Evolutionary conservation across 805 yeast species (phyloP).

Genomic region (Yarrowia hollandica): DNA sequence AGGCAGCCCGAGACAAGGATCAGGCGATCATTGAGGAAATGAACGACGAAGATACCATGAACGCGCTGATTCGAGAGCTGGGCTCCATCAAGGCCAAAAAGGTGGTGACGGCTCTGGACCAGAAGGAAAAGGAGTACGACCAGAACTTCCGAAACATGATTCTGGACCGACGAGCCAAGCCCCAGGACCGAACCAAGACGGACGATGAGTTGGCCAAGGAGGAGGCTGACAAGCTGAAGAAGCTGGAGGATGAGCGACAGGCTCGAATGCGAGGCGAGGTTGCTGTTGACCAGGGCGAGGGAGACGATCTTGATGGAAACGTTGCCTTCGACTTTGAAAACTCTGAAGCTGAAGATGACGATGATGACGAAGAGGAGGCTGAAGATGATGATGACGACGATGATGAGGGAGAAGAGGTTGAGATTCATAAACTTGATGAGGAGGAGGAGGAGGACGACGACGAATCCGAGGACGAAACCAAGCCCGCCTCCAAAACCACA

Average conservation of each 20-base stretch:
- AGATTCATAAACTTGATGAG: constrained; percentile 3
- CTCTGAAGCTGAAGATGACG: constrained; percentile 33
- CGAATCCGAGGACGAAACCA: background rate
- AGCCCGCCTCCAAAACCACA: constrained; percentile 20
- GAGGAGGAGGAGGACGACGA: constrained; percentile 52
- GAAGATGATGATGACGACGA: constrained; percentile 31
- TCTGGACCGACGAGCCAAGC: constrained; percentile 46
- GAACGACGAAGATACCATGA: constrained; percentile 42
- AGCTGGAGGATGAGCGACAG: constrained; percentile 42
- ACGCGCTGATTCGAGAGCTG: constrained; percentile 40
- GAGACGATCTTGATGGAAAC: constrained; percentile 40
- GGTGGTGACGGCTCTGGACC: constrained; percentile 7
- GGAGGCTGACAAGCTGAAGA: constrained; percentile 38
- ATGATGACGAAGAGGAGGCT: constrained; percentile 35
- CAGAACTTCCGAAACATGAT: constrained; percentile 43
- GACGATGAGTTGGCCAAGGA: constrained; percentile 46
- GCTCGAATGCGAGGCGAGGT: constrained; percentile 44
- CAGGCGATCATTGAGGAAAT: constrained; percentile 42
- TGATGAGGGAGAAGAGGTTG: background rate
- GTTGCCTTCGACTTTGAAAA: constrained; percentile 22
- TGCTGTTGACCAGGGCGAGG: constrained; percentile 33
- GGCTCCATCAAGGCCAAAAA: constrained; percentile 31
- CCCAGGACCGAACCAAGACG: constrained; percentile 47
- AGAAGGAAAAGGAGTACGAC: constrained; percentile 42
- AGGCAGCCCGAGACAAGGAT: constrained; percentile 44